These are phyloP conservation scores for Yamadazyma songkhlaensis DNA, from an alignment of 1,139 yeast species.

Conservation along the genomic window DNA sequence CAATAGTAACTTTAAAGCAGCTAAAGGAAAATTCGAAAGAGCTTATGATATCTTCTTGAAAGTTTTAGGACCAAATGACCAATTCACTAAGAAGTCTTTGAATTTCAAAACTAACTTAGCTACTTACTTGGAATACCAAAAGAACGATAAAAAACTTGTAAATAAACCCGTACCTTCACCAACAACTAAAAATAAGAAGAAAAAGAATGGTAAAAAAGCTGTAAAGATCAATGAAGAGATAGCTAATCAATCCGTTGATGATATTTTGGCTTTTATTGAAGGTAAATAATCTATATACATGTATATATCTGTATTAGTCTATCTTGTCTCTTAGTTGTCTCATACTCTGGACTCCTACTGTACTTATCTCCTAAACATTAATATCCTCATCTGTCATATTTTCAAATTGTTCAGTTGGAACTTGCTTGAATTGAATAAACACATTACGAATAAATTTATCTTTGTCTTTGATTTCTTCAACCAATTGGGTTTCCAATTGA, in stretches of 20 bases:
- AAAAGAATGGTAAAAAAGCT: conserved; percentile 25
- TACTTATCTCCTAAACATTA: conserved; percentile 2
- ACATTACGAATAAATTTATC: conserved; percentile 38
- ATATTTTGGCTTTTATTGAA: conserved; percentile 63
- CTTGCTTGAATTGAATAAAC: conserved; percentile 17
- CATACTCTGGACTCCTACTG: too few species aligned
- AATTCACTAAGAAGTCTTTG: conserved; percentile 60
- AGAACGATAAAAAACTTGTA: conserved; percentile 24
- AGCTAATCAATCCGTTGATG: conserved; percentile 63
- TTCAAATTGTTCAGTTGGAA: conserved; percentile 7
- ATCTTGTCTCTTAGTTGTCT: neutral
- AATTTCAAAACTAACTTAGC: conserved; percentile 56
- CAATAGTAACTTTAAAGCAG: conserved; percentile 50
- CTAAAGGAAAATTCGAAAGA: conserved; percentile 50
- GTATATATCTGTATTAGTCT: conserved; percentile 6
- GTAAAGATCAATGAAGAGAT: conserved; percentile 49
- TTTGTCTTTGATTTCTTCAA: conserved; percentile 22
- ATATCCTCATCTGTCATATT: conserved; percentile 4
- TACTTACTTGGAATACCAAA: conserved; percentile 39
- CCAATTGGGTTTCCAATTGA: conserved; percentile 24
- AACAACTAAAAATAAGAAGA: conserved; percentile 5
- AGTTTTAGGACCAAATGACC: conserved; percentile 60
- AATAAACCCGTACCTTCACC: conserved; percentile 13
- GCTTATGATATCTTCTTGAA: conserved; percentile 55
- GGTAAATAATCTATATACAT: conserved; percentile 30